A percentile compares a stretch with the other conserved stretches of the same genome.
Conservation (phyloP, 2,329 filamentous ascomycete species). For the Lachnellula cervina region DNA sequence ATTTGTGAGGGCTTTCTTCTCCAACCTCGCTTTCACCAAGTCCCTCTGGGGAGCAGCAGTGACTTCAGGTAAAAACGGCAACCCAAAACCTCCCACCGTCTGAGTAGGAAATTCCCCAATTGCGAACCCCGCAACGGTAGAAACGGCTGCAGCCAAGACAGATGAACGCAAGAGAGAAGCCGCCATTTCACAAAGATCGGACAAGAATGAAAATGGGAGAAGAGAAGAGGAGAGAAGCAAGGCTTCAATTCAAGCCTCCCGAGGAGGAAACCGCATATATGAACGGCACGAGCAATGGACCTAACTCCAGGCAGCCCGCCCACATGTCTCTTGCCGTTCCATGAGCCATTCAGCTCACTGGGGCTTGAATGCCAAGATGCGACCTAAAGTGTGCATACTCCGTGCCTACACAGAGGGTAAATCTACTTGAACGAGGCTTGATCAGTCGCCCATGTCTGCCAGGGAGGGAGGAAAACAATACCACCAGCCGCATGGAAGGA, state of each 20-base stretch:
- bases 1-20: constrained; percentile 15
- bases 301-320: neutral
- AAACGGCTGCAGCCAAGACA: constrained; percentile 10
- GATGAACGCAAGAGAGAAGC: constrained; percentile 7
- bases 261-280: neutral
- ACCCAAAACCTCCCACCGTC: constrained; percentile 11
- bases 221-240: neutral
- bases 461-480: neutral
- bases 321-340: neutral
- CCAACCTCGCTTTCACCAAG: constrained; percentile 19
- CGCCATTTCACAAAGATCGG: neutral
- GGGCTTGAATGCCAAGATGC: neutral
- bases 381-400: neutral
- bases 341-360: neutral
- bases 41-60: constrained; percentile 19
- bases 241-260: neutral
- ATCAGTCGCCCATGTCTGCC: neutral
- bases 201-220: no score
- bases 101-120: constrained; percentile 15
- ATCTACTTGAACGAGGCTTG: neutral
- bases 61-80: constrained; percentile 8
- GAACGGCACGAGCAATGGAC: neutral
- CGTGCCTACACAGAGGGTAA: no score
- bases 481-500: neutral
- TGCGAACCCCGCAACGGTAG: constrained; percentile 1